Base-by-base conservation (phyloP, 352 stramenopile genomes). In the Phytophthora constricta region DNA sequence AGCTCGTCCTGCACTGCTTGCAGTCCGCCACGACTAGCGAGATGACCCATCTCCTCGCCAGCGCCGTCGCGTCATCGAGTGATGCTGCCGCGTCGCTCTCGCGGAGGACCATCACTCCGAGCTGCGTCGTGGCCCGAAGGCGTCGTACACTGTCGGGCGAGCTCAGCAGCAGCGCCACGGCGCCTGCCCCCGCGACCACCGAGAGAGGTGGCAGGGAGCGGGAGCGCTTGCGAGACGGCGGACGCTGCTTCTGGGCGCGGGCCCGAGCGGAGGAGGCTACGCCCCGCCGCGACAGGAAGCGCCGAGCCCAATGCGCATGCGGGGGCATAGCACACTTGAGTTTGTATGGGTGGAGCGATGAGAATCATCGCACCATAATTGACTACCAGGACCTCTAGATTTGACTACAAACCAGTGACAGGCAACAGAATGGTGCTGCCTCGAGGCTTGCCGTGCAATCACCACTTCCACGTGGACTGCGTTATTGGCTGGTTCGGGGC, bases 401-500 rank as follows among this genome's bases (percentile, higher is more conserved):
- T n/a, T n/a, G n/a, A n/a, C n/a, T n/a, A n/a, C n/a, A n/a, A n/a
- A n/a, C n/a, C n/a, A n/a, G n/a, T n/a, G n/a, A n/a, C n/a, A n/a
- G n/a, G n/a, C n/a, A n/a, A n/a, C n/a, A n/a, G n/a, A n/a, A n/a
- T n/a, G n/a, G n/a, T n/a, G n/a, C n/a, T n/a, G n/a, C n/a, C n/a
- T n/a, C n/a, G n/a, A n/a, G n/a, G 62, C 34, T 54, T 91, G 26
- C 76, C 80, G 11, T 91, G 83, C 37, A 37, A 43, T 19, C 83
- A 91, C 59, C 70, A 79, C 26, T 91, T 89, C 53, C 83, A 91
- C 57, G 80, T 90, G 72, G 76, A 88, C 74, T 91, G 83, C 52
- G 76, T 89, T 26, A 81, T 89, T 43, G 75, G 86, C 52, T 90
- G 83, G 83, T 86, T 89, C 51, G 82, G 78, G n/a, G 74, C 78